Percentiles rank a stretch among this genome's conserved stretches.
Evolutionary conservation across 148 eudicot genomes (phyloP).

Genomic region (Cornus controversa): DNA sequence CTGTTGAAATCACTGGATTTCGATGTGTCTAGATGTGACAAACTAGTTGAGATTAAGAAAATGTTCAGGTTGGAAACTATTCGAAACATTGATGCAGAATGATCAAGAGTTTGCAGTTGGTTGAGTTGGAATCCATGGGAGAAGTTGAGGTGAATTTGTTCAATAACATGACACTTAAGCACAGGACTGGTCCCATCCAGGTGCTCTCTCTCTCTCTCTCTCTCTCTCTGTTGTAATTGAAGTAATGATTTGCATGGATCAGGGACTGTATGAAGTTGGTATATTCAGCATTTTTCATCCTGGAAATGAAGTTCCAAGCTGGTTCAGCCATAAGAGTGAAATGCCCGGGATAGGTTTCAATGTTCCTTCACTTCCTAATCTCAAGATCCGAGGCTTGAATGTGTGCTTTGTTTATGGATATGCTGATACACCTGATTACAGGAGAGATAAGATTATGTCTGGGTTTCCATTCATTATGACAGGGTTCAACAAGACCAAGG

Average conservation of each 20-base stretch:
- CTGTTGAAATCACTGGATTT: no score
- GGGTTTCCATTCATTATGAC: no score
- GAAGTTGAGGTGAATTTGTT: neutral
- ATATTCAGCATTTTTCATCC: slow-evolving; percentile 4
- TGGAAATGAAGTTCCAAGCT: neutral
- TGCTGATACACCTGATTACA: no score
- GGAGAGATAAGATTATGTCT: no score
- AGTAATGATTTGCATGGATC: neutral
- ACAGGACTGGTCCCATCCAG: neutral
- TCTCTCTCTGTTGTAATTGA: neutral
- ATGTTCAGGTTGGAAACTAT: neutral
- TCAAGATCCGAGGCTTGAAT: no score
- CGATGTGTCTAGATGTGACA: no score
- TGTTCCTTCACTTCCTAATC: no score
- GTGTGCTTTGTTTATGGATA: no score
- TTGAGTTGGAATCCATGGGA: neutral
- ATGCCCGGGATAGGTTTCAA: no score
- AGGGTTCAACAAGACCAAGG: no score
- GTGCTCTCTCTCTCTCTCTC: neutral
- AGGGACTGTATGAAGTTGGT: slow-evolving; percentile 2
- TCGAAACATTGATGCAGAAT: neutral
- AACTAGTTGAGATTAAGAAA: no score
- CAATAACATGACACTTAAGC: neutral
- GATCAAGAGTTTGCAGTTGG: neutral
- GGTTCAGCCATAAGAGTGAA: neutral